These are phyloP conservation scores for Cyberlindnera mississippiensis DNA, from an alignment of 805 yeast species.

Conservation along the genomic window DNA sequence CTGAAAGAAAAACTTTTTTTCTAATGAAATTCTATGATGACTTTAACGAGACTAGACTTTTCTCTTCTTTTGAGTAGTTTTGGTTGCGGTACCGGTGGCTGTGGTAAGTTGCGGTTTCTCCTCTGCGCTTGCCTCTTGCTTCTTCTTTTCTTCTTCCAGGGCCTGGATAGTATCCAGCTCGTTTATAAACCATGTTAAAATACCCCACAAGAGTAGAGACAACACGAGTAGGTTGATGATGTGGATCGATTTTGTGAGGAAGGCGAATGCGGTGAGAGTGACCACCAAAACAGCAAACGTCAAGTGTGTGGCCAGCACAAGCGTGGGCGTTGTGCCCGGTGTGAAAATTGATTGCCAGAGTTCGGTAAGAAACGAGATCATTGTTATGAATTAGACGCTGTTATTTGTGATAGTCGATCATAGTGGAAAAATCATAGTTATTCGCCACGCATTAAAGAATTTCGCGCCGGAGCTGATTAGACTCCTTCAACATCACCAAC, in stretches of 20 bases:
- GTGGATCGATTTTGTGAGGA: constrained; percentile 59
- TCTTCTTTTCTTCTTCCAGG: constrained; percentile 21
- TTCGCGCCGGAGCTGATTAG: too few relatives aligned
- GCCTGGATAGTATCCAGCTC: constrained; percentile 47
- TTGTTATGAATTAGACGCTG: neutral
- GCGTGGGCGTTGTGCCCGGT: constrained; percentile 90
- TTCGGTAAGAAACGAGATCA: constrained; percentile 47
- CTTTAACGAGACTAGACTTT: constrained; percentile 4
- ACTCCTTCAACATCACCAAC: neutral
- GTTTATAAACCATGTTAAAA: constrained; percentile 82
- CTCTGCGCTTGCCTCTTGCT: constrained; percentile 15
- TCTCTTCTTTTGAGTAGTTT: constrained; percentile 13
- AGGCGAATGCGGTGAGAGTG: constrained; percentile 55
- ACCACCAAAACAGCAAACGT: constrained; percentile 66
- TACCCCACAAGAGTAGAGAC: constrained; percentile 65
- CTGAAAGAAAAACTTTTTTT: too few relatives aligned
- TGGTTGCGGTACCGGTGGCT: neutral
- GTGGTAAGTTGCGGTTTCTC: constrained; percentile 2
- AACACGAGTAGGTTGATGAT: constrained; percentile 50
- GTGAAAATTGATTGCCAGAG: constrained; percentile 89
- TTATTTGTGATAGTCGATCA: too few relatives aligned
- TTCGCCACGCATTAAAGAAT: too few relatives aligned
- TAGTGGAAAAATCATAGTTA: too few relatives aligned
- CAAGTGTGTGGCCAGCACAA: constrained; percentile 82
- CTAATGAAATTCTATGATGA: too few relatives aligned